Evolutionary conservation across 176 grass and related monocot species (phyloP).

Genomic region (Stipa capillata): DNA sequence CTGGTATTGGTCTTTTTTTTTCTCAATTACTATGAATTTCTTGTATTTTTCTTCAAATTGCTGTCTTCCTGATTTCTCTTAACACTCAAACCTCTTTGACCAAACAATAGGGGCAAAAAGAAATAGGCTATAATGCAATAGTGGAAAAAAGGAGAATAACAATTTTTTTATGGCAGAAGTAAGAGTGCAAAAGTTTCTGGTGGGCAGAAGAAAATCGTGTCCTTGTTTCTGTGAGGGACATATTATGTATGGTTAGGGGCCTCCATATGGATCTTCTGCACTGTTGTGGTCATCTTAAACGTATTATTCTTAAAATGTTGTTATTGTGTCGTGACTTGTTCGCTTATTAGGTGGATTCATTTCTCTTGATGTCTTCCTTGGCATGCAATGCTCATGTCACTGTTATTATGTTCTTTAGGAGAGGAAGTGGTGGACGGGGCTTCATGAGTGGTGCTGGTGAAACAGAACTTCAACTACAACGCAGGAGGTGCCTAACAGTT

Average conservation of each 20-base stretch:
- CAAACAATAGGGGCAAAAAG: too few relatives aligned
- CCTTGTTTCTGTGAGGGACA: neutral
- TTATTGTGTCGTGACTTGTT: neutral
- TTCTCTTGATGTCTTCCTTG: neutral
- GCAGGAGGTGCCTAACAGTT: conserved; percentile 61
- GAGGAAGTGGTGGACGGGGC: conserved; percentile 82
- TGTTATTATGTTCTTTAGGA: conserved; percentile 50
- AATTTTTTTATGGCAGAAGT: too few relatives aligned
- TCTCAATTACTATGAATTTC: too few relatives aligned
- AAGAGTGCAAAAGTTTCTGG: too few relatives aligned
- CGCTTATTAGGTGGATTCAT: neutral
- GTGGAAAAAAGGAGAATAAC: too few relatives aligned
- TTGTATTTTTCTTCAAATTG: too few relatives aligned
- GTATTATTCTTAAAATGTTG: neutral
- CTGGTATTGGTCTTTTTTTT: too few relatives aligned
- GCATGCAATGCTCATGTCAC: neutral
- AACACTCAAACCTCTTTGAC: too few relatives aligned
- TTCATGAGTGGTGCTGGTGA: conserved; percentile 96
- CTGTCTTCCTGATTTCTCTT: too few relatives aligned
- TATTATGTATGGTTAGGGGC: neutral
- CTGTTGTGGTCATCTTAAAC: neutral
- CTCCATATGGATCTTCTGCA: neutral
- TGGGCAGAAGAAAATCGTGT: too few relatives aligned
- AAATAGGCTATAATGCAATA: too few relatives aligned
- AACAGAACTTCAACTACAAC: conserved; percentile 97